phyloP scores from a whole-genome alignment of 257 asterid species.

The Nicotiana benthamiana region DNA sequence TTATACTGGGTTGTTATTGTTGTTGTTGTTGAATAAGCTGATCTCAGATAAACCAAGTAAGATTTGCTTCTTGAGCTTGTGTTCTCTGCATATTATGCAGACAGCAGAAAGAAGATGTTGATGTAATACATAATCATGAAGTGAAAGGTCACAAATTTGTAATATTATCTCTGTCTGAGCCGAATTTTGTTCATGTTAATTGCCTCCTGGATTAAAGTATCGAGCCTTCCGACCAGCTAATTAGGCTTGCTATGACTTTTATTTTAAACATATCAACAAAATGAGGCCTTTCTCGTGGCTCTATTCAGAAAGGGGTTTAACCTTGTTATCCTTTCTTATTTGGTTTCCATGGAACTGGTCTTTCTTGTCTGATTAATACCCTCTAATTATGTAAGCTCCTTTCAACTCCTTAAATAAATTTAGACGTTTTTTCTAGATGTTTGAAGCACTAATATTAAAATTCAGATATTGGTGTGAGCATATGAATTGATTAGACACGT shows the following conservation, averaged over 20 bases:
- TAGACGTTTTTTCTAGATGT: not conserved
- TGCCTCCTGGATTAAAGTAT: not conserved
- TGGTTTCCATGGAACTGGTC: not conserved
- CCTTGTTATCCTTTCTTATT: not conserved
- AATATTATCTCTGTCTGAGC: too few relatives aligned
- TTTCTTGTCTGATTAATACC: not conserved
- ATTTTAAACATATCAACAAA: not conserved
- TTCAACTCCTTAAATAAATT: not conserved
- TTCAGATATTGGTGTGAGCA: not conserved
- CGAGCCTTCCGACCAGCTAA: not conserved
- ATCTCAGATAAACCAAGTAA: not conserved
- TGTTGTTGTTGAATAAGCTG: not conserved
- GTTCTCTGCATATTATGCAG: not conserved
- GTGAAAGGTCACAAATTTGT: not conserved
- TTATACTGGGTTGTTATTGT: too few relatives aligned
- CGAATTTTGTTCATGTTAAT: not conserved
- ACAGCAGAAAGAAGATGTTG: not conserved
- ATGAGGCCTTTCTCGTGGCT: not conserved
- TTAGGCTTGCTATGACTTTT: not conserved
- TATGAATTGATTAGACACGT: not conserved
- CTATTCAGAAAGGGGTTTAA: not conserved
- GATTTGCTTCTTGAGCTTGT: not conserved
- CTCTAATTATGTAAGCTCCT: not conserved
- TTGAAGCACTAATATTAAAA: not conserved
- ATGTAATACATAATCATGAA: not conserved